These are phyloP conservation scores for Salmacisia buchloeana DNA, from an alignment of 1,284 basidiomycete genomes.

Conservation along the genomic window DNA sequence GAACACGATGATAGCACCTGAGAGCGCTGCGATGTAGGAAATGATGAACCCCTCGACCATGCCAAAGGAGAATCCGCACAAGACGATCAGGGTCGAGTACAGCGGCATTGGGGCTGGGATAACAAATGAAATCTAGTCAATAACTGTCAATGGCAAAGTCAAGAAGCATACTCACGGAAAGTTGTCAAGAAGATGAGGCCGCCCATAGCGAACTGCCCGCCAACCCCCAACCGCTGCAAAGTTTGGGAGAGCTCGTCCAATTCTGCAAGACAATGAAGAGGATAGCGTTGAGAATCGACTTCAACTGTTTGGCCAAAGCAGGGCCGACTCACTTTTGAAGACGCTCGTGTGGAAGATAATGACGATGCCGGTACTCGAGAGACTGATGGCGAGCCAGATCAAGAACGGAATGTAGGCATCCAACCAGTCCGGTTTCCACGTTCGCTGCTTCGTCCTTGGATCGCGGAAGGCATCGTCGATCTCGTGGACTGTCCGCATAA, in stretches of 20 bases:
- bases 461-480: conserved; percentile 44
- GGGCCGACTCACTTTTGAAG: conserved; percentile 26
- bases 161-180: conserved; percentile 10
- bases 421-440: conserved; percentile 45
- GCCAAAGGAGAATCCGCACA: conserved; percentile 81
- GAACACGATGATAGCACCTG: conserved; percentile 73
- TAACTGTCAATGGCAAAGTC: neutral
- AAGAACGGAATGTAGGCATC: conserved; percentile 49
- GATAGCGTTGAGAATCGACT: too few relatives aligned
- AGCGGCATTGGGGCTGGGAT: conserved; percentile 70
- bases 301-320: too few relatives aligned
- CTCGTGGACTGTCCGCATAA: conserved; percentile 20
- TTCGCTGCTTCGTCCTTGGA: conserved; percentile 34
- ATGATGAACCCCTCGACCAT: conserved; percentile 70
- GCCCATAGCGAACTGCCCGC: conserved; percentile 37
- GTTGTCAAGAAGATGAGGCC: conserved; percentile 42
- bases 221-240: conserved; percentile 34
- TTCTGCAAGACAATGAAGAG: conserved; percentile 4
- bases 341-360: conserved; percentile 49
- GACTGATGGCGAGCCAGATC: conserved; percentile 49
- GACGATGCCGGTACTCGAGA: conserved; percentile 43
- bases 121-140: neutral
- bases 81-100: conserved; percentile 78
- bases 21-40: conserved; percentile 75
- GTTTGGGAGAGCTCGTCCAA: conserved; percentile 37